Percentiles rank a stretch among this genome's conserved stretches.
These are phyloP conservation scores for Sclerotinia trifoliorum DNA, from an alignment of 2,329 filamentous ascomycete genomes.

Conservation along the genomic window DNA sequence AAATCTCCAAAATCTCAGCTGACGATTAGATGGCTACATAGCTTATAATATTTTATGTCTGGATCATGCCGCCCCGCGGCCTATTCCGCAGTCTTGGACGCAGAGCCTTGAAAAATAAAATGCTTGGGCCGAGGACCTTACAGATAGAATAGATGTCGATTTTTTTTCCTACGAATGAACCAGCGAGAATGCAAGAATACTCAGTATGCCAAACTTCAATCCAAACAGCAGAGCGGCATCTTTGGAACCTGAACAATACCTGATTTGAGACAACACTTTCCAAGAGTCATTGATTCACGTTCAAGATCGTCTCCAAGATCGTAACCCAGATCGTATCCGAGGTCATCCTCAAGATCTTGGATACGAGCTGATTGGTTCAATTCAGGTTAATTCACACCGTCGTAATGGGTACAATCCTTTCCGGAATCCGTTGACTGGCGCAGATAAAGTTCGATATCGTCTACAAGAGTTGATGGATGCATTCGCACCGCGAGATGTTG, in stretches of 20 bases:
- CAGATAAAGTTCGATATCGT: background rate
- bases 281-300: too few relatives aligned
- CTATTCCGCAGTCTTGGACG: background rate
- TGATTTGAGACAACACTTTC: background rate
- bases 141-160: background rate
- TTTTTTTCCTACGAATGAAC: background rate
- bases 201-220: constrained; percentile 2
- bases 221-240: background rate
- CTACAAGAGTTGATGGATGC: background rate
- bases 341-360: too few relatives aligned
- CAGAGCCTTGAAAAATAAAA: constrained; percentile 11
- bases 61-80: background rate
- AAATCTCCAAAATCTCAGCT: background rate
- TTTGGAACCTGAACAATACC: background rate
- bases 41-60: background rate
- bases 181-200: background rate
- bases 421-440: background rate
- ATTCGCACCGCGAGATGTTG: background rate
- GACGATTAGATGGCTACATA: background rate
- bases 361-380: too few relatives aligned
- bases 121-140: background rate
- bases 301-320: too few relatives aligned
- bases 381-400: too few relatives aligned
- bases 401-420: too few relatives aligned
- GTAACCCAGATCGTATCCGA: too few relatives aligned